These are phyloP conservation scores for Dendrobium chrysotoxum DNA, from an alignment of 106 monocot species.

Conservation along the genomic window DNA sequence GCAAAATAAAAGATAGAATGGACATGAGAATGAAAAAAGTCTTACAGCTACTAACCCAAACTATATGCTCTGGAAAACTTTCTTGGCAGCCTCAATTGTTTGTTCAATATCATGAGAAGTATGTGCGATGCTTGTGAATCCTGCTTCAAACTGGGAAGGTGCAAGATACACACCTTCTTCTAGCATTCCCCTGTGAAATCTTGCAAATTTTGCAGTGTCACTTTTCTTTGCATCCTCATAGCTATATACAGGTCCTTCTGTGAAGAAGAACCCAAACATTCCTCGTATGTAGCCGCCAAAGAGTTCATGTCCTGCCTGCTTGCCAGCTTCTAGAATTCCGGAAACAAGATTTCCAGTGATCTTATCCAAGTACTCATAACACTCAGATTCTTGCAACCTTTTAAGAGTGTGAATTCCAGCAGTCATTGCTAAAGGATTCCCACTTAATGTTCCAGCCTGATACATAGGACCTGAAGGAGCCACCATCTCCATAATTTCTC, in stretches of 20 bases:
- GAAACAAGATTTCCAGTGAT: constrained; percentile 43
- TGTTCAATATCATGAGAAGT: constrained; percentile 13
- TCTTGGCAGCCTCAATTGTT: constrained; percentile 18
- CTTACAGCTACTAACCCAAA: background rate
- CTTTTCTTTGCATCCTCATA: constrained; percentile 68
- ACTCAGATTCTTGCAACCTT: constrained; percentile 36
- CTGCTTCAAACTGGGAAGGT: constrained; percentile 29
- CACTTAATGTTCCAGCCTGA: constrained; percentile 64
- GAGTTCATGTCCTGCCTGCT: constrained; percentile 39
- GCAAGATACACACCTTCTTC: constrained; percentile 24
- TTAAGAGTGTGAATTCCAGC: constrained; percentile 60
- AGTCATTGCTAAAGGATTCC: constrained; percentile 64
- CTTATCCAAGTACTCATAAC: constrained; percentile 46
- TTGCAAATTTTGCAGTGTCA: constrained; percentile 51
- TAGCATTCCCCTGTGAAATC: constrained; percentile 33
- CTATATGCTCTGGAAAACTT: constrained; percentile 21
- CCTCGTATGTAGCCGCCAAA: constrained; percentile 41
- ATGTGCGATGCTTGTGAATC: constrained; percentile 30
- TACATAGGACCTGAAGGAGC: constrained; percentile 90
- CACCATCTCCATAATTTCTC: constrained; percentile 93
- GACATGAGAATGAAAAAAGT: background rate
- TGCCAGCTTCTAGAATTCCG: constrained; percentile 41
- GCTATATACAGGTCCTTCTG: constrained; percentile 34
- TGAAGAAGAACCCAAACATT: constrained; percentile 66
- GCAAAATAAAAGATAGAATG: background rate